Evolutionary conservation across 1,284 basidiomycete genomes (phyloP), one percentile per base, ranked within the genome.

Genomic region (Trametes polyzona): DNA sequence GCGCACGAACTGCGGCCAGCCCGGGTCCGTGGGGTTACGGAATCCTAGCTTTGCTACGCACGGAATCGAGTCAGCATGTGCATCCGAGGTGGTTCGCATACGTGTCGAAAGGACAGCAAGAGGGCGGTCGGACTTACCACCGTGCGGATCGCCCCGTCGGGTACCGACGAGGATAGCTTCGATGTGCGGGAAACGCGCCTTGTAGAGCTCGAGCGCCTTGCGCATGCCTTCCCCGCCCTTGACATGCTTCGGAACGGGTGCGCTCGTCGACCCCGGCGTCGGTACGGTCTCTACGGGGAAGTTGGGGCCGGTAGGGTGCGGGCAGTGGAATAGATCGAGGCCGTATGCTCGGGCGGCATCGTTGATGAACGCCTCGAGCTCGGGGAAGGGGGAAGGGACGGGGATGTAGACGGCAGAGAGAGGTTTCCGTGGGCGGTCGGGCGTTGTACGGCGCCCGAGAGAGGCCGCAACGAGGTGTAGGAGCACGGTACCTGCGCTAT

Each of bases 151-250:
- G 4, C 84, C 83, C 61, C 88, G 76, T 54, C 96, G 78, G 3
- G 94, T 97, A 1, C 96, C 96, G 39, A 99, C 86, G 32, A 99
- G 75, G 23, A 98, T 93, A 1, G 92, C 95, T 46, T 81, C 81
- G 41, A 96, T 81, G 23, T 82, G 74, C 44, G 84, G 83, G 67
- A 81, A 85, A 52, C 70, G 75, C 27, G 74, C 76, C 69, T 94
- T 87, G 77, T 97, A 99, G 27, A 79, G 73, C 56, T 83, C 77
- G 17, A 99, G 76, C 5, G 92, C 96, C 43, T 81, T 77, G 63
- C 88, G 88, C 94, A 98, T 98, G 1, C 86, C 86, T 35, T 90
- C 88, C 7, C 85, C 82, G 12, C 90, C 85, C 52, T 84, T 83
- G 14, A 79, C 73, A 39, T 59, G 62, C 43, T 48, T 55, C 12